These are phyloP conservation scores for Kitagawia praeruptora DNA, from an alignment of 129 eudicot genomes.

Conservation along the genomic window DNA sequence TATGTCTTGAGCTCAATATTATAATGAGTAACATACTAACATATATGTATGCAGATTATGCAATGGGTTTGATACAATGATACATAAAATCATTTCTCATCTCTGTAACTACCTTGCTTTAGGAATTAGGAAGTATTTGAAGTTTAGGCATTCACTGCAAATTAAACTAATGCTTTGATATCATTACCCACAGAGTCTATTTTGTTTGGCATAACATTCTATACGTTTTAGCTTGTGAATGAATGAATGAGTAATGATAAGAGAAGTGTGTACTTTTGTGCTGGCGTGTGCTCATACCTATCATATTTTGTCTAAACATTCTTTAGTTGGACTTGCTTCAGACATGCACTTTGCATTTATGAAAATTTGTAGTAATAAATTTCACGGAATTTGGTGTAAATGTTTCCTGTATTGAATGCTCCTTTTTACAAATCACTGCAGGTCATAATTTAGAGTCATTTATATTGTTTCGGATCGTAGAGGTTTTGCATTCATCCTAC, in stretches of 20 bases:
- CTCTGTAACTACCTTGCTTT: background rate
- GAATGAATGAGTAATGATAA: too few relatives aligned
- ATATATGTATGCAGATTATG: background rate
- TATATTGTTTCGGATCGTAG: slow-evolving; percentile 60
- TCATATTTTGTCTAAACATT: background rate
- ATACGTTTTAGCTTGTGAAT: background rate
- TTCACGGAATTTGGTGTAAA: background rate
- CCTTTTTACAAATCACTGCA: slow-evolving; percentile 20
- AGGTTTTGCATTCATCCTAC: slow-evolving; percentile 57
- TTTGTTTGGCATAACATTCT: background rate
- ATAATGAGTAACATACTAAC: too few relatives aligned
- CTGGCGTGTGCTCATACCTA: background rate
- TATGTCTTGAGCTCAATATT: background rate
- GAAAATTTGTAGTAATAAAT: background rate
- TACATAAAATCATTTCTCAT: background rate
- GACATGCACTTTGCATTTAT: background rate
- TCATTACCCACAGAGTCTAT: background rate
- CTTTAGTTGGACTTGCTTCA: background rate
- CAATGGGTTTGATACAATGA: background rate
- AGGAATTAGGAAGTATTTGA: background rate
- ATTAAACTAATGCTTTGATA: background rate
- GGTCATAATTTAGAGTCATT: slow-evolving; percentile 55
- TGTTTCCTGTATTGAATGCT: background rate
- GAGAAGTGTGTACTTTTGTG: background rate
- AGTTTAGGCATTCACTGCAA: background rate